phyloP scores from a whole-genome alignment of 2,329 filamentous ascomycete genomes.

The Aspergillus pseudoglaucus region DNA sequence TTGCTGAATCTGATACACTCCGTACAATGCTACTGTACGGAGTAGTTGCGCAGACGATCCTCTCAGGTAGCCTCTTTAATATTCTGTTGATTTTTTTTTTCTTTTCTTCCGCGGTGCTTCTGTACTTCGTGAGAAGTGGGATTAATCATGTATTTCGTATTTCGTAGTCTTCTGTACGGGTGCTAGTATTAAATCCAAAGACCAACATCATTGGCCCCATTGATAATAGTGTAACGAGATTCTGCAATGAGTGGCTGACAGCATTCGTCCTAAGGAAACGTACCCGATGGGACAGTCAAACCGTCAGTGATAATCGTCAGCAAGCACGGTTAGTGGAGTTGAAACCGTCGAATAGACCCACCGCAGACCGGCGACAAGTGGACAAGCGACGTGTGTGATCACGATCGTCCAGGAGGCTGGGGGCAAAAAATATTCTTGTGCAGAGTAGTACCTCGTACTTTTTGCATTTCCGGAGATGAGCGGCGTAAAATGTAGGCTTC shows the following conservation, averaged over 20 bases:
- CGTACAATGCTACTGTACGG: too few species aligned
- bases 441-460: too few species aligned
- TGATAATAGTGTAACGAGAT: constrained; percentile 16
- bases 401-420: background rate
- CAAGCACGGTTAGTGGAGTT: background rate
- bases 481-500: background rate
- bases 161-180: too few species aligned
- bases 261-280: background rate
- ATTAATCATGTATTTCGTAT: too few species aligned
- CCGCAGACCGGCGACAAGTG: background rate
- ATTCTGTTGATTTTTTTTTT: background rate
- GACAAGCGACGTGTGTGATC: background rate
- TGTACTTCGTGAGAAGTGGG: background rate
- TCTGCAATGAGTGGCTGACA: constrained; percentile 18
- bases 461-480: background rate
- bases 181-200: background rate
- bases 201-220: constrained; percentile 10
- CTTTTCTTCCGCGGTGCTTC: background rate
- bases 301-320: background rate
- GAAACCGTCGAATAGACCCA: background rate
- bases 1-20: too few species aligned
- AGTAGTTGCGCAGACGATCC: constrained; percentile 15
- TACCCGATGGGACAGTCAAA: background rate
- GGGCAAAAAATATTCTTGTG: background rate
- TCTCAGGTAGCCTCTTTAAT: constrained; percentile 5